phyloP scores from a whole-genome alignment of 768 basidiomycete species.

The Hygrocybe punicea region DNA sequence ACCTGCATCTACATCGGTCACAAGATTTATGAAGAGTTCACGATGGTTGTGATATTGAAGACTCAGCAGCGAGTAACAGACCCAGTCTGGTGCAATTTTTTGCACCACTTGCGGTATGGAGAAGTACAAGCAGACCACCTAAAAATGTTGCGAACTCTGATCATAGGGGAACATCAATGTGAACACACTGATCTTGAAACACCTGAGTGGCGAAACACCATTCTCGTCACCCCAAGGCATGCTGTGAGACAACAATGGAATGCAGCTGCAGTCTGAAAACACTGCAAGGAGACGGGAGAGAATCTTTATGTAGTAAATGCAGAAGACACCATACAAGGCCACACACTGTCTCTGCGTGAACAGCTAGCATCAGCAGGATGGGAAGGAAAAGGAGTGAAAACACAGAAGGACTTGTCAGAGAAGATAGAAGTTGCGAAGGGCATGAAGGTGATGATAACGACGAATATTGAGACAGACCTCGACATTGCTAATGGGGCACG shows the following conservation, averaged over 20 bases:
- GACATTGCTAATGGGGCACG: too few species aligned
- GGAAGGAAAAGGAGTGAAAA: neutral
- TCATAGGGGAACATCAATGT: conserved; percentile 16
- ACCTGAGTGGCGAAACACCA: conserved; percentile 31
- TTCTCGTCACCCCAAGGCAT: conserved; percentile 40
- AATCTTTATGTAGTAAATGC: conserved; percentile 28
- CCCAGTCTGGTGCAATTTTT: conserved; percentile 28
- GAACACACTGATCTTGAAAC: conserved; percentile 21
- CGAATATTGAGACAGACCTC: too few species aligned
- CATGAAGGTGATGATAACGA: too few species aligned
- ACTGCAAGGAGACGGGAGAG: conserved; percentile 14
- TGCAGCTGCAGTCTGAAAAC: conserved; percentile 17
- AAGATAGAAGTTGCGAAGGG: too few species aligned
- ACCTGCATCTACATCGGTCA: too few species aligned
- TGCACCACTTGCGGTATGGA: conserved; percentile 24
- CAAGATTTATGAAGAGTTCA: conserved; percentile 27
- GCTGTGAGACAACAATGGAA: conserved; percentile 39
- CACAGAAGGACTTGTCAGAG: too few species aligned
- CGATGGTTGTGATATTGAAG: conserved; percentile 33
- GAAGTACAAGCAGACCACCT: conserved; percentile 21
- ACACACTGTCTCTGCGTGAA: neutral
- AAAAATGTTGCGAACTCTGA: conserved; percentile 24
- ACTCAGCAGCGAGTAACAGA: conserved; percentile 40
- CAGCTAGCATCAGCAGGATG: neutral
- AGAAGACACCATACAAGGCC: conserved; percentile 24